Base-by-base conservation (phyloP, 768 basidiomycete species). In the Mycena vitilis region DNA sequence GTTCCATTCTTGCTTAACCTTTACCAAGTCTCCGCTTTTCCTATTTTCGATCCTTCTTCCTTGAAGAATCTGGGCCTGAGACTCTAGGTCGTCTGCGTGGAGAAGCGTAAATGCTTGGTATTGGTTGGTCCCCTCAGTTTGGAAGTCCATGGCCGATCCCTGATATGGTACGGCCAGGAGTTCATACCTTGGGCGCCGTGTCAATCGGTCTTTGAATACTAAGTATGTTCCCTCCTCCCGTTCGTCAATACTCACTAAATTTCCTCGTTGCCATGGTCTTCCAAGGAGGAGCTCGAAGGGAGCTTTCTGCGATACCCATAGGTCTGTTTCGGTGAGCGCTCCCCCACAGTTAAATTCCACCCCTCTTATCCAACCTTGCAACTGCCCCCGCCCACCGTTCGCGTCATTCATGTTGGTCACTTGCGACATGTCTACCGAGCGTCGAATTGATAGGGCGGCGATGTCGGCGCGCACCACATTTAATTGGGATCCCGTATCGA, bases 401-500 rank as follows among this genome's bases (percentile, higher is more conserved):
- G 77, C 77, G 58, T 81, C 78, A 45, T 61, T 65, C 73, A 79
- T 75, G 7, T 30, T 55, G 3, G 65, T 73, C 0, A 42, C 16
- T 5, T 60, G 18, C 0, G 22, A 37, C 6, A 70, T 60, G 15
- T 77, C 74, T 2, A 78, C 65, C 0, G 71, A 63, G 15, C 64
- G n/a, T 2, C 53, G 37, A 2, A 72, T 57, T 2, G n/a, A 51
- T 0, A 20, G 18, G 0, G 69, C 48, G 2, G 69, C 75, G 2
- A 74, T 9, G 5, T 68, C 63, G 6, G 62, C n/a, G 2, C 63
- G 63, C 0, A 73, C 67, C 22, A 78, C 66, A 69, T 77, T 74
- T 7, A 78, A 18, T 51, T 76, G 70, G 15, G 76, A 78, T 60
- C 77, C 75, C 0, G 76, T 77, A 47, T 78, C 75, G 38, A 78